Conservation (phyloP, 176 grass and related monocot genomes). For the Cocos nucifera region DNA sequence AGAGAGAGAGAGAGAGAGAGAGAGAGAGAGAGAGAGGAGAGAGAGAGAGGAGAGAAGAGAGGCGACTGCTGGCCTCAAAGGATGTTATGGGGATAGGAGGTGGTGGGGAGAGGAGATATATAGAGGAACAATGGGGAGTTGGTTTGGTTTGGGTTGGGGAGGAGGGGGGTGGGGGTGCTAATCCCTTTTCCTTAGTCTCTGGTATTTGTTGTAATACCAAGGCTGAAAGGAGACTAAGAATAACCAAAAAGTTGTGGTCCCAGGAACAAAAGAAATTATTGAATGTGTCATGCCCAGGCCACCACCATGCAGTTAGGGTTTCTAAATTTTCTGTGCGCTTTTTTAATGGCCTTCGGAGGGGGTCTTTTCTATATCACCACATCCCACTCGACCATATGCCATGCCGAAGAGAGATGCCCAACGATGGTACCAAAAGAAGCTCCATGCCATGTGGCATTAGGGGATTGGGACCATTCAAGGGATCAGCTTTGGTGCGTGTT, state of each 20-base stretch:
- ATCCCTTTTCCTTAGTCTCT: background rate
- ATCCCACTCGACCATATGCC: background rate
- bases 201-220: background rate
- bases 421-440: no score
- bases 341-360: background rate
- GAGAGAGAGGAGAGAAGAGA: no score
- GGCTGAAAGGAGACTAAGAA: background rate
- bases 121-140: no score
- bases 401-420: no score
- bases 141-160: no score
- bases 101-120: no score
- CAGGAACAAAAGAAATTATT: background rate
- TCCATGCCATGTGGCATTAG: no score
- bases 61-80: no score
- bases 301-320: slow-evolving; percentile 2
- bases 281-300: background rate
- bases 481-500: no score
- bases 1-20: background rate
- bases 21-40: background rate
- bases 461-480: no score
- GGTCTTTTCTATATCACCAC: background rate
- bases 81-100: no score
- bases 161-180: no score
- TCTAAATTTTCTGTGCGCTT: background rate
- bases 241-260: background rate